phyloP scores from a whole-genome alignment of 1,284 basidiomycete species.

The Trichosporon coremiiforme region DNA sequence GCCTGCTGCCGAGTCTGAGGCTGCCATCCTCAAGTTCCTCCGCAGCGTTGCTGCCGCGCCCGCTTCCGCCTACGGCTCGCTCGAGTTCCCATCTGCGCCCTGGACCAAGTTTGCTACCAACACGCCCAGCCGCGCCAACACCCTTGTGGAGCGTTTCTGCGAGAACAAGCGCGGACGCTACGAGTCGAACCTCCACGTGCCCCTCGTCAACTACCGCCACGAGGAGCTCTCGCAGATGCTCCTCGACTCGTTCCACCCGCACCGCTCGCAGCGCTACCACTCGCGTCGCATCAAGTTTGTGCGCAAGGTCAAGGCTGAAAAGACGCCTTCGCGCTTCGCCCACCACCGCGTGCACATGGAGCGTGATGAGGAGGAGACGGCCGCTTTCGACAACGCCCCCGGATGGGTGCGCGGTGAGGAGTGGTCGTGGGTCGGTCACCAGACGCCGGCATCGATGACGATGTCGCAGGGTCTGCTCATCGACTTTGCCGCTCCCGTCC shows the following conservation, averaged over 20 bases:
- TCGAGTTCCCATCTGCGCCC: conserved; percentile 32
- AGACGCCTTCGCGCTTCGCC: conserved; percentile 55
- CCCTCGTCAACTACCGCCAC: conserved; percentile 52
- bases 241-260: conserved; percentile 58
- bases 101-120: conserved; percentile 31
- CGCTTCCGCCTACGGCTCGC: conserved; percentile 12
- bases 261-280: conserved; percentile 55
- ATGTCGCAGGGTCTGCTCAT: conserved; percentile 27
- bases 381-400: conserved; percentile 52
- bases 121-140: not conserved
- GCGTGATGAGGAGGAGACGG: conserved; percentile 52
- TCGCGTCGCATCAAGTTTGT: conserved; percentile 57
- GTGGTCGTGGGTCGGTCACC: conserved; percentile 49
- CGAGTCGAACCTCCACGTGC: conserved; percentile 35
- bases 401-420: conserved; percentile 52
- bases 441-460: conserved; percentile 34
- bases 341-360: conserved; percentile 43
- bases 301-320: conserved; percentile 54
- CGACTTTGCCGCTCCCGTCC: conserved; percentile 31
- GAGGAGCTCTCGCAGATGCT: conserved; percentile 59
- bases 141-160: conserved; percentile 41
- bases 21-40: conserved; percentile 38
- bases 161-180: conserved; percentile 47
- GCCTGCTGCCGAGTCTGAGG: conserved; percentile 32
- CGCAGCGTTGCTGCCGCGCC: conserved; percentile 29